Evolutionary conservation across 768 basidiomycete genomes (phyloP).

Genomic region (Collybia sordida): DNA sequence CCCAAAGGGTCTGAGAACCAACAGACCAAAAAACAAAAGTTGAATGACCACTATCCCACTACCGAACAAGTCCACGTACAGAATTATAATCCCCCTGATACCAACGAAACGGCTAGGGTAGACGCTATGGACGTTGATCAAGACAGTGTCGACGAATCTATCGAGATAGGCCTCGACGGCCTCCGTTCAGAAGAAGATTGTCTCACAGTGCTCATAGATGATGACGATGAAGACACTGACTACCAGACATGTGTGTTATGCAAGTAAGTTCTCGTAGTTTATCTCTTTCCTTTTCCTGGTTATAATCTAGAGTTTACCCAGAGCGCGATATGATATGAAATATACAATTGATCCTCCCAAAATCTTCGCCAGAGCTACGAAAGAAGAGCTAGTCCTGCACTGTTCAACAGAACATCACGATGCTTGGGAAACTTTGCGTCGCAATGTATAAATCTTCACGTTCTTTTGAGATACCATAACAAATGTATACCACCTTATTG

Average conservation of each 20-base stretch:
- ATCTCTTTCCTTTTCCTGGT: background rate
- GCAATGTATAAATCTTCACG: constrained; percentile 6
- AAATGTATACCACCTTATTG: no score
- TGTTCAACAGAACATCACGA: constrained; percentile 46
- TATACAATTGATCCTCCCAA: constrained; percentile 27
- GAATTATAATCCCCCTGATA: background rate
- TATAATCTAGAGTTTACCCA: constrained; percentile 12
- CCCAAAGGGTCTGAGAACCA: background rate
- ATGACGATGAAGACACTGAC: constrained; percentile 25
- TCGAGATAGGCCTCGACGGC: constrained; percentile 42
- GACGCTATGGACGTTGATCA: constrained; percentile 24
- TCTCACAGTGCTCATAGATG: constrained; percentile 41
- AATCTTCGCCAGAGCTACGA: constrained; percentile 33
- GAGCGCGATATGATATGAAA: constrained; percentile 33
- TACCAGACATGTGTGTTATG: constrained; percentile 47
- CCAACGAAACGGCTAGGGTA: constrained; percentile 2
- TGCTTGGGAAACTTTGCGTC: constrained; percentile 47
- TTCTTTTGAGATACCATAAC: background rate
- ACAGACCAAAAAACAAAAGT: constrained; percentile 11
- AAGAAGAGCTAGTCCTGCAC: constrained; percentile 46
- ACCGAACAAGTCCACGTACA: background rate
- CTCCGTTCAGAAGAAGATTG: constrained; percentile 39
- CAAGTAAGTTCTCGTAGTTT: constrained; percentile 38
- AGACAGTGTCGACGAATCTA: constrained; percentile 32
- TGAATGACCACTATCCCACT: constrained; percentile 1